Evolutionary conservation across 2,329 filamentous ascomycete genomes (phyloP), one percentile per base, ranked within the genome.

Genomic region (Penicillium hesseltinei): DNA sequence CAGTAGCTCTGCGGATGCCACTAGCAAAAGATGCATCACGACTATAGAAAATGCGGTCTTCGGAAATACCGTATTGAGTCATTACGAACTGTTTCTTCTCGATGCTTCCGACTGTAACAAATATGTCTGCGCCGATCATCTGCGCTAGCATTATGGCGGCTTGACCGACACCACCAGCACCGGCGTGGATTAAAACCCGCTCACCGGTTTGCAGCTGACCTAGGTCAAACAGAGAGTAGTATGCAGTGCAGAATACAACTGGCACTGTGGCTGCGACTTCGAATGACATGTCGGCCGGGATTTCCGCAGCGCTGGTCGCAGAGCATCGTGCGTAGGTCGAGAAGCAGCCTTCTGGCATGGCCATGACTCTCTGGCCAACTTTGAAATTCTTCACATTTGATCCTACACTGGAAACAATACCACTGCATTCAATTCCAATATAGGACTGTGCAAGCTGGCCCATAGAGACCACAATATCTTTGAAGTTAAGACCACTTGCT

Each of bases 401-500:
- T 2, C 74, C 74, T 10, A 73, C 59, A 4, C 56, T 53, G n/a
- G 61, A 65, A 10, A 76, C 63, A 27, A 75, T 44, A 39, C 74
- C 74, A 58, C 62, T 63, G 44, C 66, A 73, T 55, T 76, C 74
- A 7, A 71, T 63, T 19, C 74, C 73, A 21, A 75, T 60, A n/a
- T 68, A 69, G 0, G 60, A 52, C 21, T 66, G 65, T 10, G 60
- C 58, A 7, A 73, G 29, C 40, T 75, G 71, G 5, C 75, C 75
- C 69, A 74, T 73, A 2, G 70, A 62, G 5, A 73, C 66, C 48
- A 72, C 68, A 21, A 75, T 67, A 57, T 76, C 73, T 23, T 69
- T 69, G 61, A 74, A 73, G 53, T 75, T 75, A 33, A 76, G 60
- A 17, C 70, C 68, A 0, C 65, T 66, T 9, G 72, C 72, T 47